These are phyloP conservation scores for Teratosphaeria nubilosa DNA, from an alignment of 2,329 filamentous ascomycete species.

Conservation along the genomic window DNA sequence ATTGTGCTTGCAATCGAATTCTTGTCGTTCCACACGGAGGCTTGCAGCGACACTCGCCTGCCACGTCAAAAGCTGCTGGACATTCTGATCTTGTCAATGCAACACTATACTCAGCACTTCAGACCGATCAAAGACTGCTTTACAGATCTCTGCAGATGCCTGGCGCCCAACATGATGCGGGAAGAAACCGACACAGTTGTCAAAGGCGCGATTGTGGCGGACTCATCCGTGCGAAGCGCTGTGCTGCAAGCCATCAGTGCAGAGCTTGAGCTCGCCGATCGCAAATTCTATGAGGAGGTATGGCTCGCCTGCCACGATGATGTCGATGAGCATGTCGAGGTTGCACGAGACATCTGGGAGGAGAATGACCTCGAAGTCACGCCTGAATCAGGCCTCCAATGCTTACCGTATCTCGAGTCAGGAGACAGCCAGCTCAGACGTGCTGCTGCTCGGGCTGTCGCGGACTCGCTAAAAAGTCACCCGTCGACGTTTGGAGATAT, in stretches of 20 bases:
- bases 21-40: conserved; percentile 75
- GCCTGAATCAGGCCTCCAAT: conserved; percentile 48
- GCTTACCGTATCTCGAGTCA: conserved; percentile 70
- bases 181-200: conserved; percentile 69
- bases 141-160: conserved; percentile 70
- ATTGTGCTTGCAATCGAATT: conserved; percentile 82
- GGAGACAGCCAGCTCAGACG: conserved; percentile 72
- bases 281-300: conserved; percentile 77
- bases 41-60: conserved; percentile 63
- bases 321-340: conserved; percentile 71
- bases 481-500: conserved; percentile 51
- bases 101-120: conserved; percentile 83
- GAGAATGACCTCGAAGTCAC: conserved; percentile 72
- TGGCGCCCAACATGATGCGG: conserved; percentile 68
- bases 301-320: conserved; percentile 93
- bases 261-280: conserved; percentile 83
- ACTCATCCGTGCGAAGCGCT: conserved; percentile 70
- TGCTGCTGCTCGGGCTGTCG: conserved; percentile 71
- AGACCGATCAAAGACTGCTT: conserved; percentile 91
- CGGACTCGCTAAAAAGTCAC: conserved; percentile 58
- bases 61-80: conserved; percentile 66
- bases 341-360: conserved; percentile 86
- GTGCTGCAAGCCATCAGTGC: conserved; percentile 82
- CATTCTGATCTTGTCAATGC: conserved; percentile 70
- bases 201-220: conserved; percentile 66